Percentiles rank a stretch among this genome's conserved stretches.
Evolutionary conservation across 768 basidiomycete genomes (phyloP).

Genomic region (Goffeauzyma gilvescens): DNA sequence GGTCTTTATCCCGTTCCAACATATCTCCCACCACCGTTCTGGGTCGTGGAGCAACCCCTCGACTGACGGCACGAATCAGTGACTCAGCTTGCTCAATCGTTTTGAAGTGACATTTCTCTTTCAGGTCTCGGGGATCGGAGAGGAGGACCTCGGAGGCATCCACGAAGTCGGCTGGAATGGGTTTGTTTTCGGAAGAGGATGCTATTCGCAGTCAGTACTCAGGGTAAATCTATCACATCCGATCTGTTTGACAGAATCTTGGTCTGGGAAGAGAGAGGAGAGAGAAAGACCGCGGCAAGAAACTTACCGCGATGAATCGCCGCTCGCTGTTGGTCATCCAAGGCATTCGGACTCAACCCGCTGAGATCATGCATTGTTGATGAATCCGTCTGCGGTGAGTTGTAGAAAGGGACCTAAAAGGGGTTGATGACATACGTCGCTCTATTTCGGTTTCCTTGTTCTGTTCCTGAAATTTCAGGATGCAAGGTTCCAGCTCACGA

Average conservation of each 20-base stretch:
- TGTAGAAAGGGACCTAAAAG: too few species aligned
- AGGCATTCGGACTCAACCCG: too few species aligned
- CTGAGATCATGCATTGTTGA: too few species aligned
- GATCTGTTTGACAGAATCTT: too few species aligned
- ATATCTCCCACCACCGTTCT: constrained; percentile 33
- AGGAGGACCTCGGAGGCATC: constrained; percentile 19
- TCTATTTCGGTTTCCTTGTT: too few species aligned
- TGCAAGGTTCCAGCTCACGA: too few species aligned
- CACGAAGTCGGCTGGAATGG: constrained; percentile 17
- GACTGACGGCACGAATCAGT: constrained; percentile 42
- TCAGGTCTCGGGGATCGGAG: constrained; percentile 13
- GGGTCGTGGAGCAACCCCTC: constrained; percentile 34
- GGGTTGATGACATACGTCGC: too few species aligned
- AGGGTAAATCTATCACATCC: too few species aligned
- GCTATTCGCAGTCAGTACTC: too few species aligned
- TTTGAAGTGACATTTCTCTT: constrained; percentile 12
- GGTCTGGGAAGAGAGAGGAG: not conserved
- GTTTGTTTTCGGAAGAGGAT: too few species aligned
- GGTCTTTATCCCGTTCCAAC: constrained; percentile 31
- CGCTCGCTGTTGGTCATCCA: constrained; percentile 9
- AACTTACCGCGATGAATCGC: constrained; percentile 5
- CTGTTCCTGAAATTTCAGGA: too few species aligned
- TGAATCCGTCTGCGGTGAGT: too few species aligned
- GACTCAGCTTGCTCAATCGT: constrained; percentile 47
- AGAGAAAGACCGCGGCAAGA: not conserved